Conservation (phyloP, 768 basidiomycete species). For the Scleroderma bovista region DNA sequence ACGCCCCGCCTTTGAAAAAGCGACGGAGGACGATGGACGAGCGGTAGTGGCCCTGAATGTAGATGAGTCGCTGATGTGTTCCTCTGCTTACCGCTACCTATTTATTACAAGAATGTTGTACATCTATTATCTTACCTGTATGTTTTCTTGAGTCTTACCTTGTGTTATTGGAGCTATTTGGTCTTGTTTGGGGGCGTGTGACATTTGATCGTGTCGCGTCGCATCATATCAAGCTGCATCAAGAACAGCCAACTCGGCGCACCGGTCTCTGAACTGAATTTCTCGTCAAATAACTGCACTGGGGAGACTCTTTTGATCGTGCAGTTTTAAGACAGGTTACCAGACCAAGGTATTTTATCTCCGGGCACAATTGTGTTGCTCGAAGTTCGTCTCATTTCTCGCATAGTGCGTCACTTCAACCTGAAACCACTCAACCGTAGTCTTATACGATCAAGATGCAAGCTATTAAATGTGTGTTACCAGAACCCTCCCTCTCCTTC, state of each 20-base stretch:
- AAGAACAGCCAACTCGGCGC: constrained; percentile 13
- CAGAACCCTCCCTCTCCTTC: constrained; percentile 6
- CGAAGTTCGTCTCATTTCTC: background rate
- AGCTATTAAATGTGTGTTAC: constrained; percentile 82
- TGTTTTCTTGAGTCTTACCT: constrained; percentile 5
- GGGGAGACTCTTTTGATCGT: background rate
- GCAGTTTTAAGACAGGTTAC: background rate
- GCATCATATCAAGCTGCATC: constrained; percentile 26
- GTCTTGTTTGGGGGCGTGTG: background rate
- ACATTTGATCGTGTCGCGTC: background rate
- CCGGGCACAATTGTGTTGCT: background rate
- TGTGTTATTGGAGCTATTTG: too few relatives aligned
- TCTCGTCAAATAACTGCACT: background rate
- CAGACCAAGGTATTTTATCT: constrained; percentile 2
- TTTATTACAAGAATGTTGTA: too few relatives aligned
- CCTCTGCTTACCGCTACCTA: constrained; percentile 14
- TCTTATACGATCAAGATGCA: constrained; percentile 50
- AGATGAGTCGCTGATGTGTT: constrained; percentile 14
- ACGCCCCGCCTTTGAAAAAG: constrained; percentile 46
- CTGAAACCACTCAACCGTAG: constrained; percentile 9
- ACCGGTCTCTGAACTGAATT: constrained; percentile 3
- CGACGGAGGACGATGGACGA: constrained; percentile 37
- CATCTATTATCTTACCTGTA: constrained; percentile 18
- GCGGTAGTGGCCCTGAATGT: constrained; percentile 8
- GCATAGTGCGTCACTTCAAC: constrained; percentile 6